Conservation (phyloP, 2,329 filamentous ascomycete genomes). For the Rosellinia necatrix region DNA sequence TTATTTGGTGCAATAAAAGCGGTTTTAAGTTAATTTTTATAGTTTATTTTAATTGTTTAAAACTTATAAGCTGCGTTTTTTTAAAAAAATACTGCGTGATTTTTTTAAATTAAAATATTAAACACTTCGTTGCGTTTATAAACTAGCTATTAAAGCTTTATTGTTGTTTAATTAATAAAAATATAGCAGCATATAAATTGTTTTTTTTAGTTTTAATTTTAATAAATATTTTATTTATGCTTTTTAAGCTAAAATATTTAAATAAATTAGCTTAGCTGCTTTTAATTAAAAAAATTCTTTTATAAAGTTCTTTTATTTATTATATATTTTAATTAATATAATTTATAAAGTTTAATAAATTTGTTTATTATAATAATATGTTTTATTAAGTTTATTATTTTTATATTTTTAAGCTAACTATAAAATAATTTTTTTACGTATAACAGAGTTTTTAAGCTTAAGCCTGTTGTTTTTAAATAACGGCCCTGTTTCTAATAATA, state of each 20-base stretch:
- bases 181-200: background rate
- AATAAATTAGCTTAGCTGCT: background rate
- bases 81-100: slow-evolving; percentile 4
- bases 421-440: slow-evolving; percentile 10
- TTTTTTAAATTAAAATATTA: slow-evolving; percentile 5
- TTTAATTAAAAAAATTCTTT: background rate
- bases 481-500: background rate
- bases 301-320: background rate
- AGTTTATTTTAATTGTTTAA: background rate
- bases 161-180: background rate
- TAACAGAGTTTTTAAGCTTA: background rate
- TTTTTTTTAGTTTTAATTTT: background rate
- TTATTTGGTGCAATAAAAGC: background rate
- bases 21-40: slow-evolving; percentile 4
- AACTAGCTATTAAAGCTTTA: slow-evolving; percentile 11
- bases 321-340: slow-evolving; percentile 1
- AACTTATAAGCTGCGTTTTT: background rate
- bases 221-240: background rate
- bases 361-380: slow-evolving; percentile 1
- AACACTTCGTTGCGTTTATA: background rate
- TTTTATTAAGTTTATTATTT: background rate
- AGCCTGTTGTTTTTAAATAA: background rate
- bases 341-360: background rate
- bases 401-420: slow-evolving; percentile 1
- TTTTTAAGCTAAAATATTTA: background rate